Base-by-base conservation (phyloP, 805 yeast species). In the Ogataea minuta region DNA sequence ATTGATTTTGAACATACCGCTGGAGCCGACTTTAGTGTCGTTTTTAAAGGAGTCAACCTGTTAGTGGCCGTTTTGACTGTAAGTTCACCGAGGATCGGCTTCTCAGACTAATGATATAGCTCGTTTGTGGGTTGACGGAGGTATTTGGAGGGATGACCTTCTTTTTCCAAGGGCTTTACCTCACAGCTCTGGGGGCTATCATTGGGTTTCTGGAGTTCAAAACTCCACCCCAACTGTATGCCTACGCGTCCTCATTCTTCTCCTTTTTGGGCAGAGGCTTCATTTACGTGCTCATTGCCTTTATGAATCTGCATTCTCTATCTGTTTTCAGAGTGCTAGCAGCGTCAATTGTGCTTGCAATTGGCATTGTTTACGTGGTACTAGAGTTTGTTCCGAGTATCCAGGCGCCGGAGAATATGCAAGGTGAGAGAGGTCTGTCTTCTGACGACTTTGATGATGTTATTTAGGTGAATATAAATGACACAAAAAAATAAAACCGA, bases 401-500 rank as follows among this genome's bases (percentile, higher is more conserved):
- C 28, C 81, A 84, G 37, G 83, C 89, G 20, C 96, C 96, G 13
- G 84, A 76, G 41, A 86, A 83, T 63, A 86, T 88, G 85, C 84
- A 74, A 53, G 64, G 72, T 26, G 79, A 69, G 29, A 69, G 70
- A 25, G 66, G 66, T 3, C 46, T 62, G 12, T 44, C 59, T 12
- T 48, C 60, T 17, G 65, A 62, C 40, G 63, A 54, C 12, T 44
- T 60, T 11, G 67, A 62, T 23, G 67, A 63, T 46, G 56, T 63
- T 26, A 61, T 63, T 23, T 59, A 41, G 41, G 19, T 23, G 14
- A 28, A 23, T n/a, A 28, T 20, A 21, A 19, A 29, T 21, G 14
- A n/a, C n/a, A n/a, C 5, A 28, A 35, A 36, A 30, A 39, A 38
- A 44, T 34, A 34, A 41, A 37, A 43, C 31, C 75, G 75, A 71